Evolutionary conservation across 2,329 filamentous ascomycete genomes (phyloP).

Genomic region (Didymellaceae sp.): DNA sequence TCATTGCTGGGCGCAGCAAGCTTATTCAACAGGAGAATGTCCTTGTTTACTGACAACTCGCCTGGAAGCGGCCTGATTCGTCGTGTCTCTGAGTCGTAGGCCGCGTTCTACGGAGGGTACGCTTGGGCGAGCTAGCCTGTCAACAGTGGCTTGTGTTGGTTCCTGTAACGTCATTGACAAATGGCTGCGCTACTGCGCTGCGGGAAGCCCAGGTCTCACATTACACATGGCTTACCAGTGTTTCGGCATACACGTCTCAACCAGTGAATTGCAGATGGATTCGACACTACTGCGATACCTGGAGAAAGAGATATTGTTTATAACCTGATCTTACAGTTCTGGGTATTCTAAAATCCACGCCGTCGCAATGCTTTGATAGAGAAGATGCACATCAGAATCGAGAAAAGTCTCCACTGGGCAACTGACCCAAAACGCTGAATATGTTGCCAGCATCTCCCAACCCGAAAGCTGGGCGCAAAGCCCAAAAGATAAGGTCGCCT

Average conservation of each 20-base stretch:
- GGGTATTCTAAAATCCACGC: slow-evolving; percentile 19
- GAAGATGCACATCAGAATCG: slow-evolving; percentile 17
- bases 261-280: background rate
- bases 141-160: slow-evolving; percentile 4
- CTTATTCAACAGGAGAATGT: background rate
- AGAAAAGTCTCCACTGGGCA: slow-evolving; percentile 26
- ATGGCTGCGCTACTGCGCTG: too few species aligned
- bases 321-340: slow-evolving; percentile 11
- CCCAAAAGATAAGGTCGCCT: slow-evolving; percentile 45
- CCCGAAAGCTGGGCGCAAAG: slow-evolving; percentile 32
- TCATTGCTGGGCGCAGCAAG: slow-evolving; percentile 9
- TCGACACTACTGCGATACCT: background rate
- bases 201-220: slow-evolving; percentile 1
- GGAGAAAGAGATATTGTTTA: background rate
- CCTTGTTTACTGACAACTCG: slow-evolving; percentile 4
- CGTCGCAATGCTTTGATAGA: slow-evolving; percentile 20
- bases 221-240: slow-evolving; percentile 4
- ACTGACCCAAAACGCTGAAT: slow-evolving; percentile 36
- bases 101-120: background rate
- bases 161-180: slow-evolving; percentile 13
- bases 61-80: background rate
- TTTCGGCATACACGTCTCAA: background rate
- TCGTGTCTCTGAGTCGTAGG: background rate
- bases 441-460: slow-evolving; percentile 44
- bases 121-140: background rate